phyloP scores from a whole-genome alignment of 1,139 yeast species.

The Spathaspora sp. region DNA sequence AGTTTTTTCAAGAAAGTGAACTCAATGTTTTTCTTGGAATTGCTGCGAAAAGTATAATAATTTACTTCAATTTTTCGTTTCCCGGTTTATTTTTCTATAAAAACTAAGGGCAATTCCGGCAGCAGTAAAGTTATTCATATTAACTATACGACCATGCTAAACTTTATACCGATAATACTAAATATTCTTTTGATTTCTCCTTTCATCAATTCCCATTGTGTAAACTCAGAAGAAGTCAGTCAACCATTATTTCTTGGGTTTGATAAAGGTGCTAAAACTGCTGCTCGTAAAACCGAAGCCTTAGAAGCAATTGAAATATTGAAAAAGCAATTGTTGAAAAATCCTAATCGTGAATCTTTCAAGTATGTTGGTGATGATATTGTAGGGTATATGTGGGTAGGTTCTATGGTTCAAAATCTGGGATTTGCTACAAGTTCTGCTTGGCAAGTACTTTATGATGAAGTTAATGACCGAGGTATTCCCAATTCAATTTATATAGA shows the following conservation, averaged over 20 bases:
- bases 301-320: slow-evolving; percentile 11
- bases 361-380: slow-evolving; percentile 8
- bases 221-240: slow-evolving; percentile 9
- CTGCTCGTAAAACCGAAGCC: slow-evolving; percentile 11
- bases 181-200: background rate
- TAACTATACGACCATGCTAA: background rate
- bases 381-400: slow-evolving; percentile 17
- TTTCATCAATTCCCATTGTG: slow-evolving; percentile 6
- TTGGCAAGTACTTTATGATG: slow-evolving; percentile 12
- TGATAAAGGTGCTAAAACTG: slow-evolving; percentile 14
- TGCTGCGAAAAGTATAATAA: background rate
- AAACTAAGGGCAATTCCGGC: background rate
- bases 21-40: background rate
- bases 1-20: too few relatives aligned
- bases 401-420: slow-evolving; percentile 16
- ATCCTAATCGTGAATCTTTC: slow-evolving; percentile 12
- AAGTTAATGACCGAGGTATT: slow-evolving; percentile 14
- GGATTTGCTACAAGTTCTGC: slow-evolving; percentile 14
- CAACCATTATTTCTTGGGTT: slow-evolving; percentile 12
- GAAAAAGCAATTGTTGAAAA: slow-evolving; percentile 11
- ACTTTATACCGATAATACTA: background rate
- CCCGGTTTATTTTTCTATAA: background rate
- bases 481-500: slow-evolving; percentile 15
- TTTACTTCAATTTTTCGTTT: background rate
- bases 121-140: background rate